Conservation (phyloP, 78 protist genomes). For the Dictyostelium citrinum region DNA sequence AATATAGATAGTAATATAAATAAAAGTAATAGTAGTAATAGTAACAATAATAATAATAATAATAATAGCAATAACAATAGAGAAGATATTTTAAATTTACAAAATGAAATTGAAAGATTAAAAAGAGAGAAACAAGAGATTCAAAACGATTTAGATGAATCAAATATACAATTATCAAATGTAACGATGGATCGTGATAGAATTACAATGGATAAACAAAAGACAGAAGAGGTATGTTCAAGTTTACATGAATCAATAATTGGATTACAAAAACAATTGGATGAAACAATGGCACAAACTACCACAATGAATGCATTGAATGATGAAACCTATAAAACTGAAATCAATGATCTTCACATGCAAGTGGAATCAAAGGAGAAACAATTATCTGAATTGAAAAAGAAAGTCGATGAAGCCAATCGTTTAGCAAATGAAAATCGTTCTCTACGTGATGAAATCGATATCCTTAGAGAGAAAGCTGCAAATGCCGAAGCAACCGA, state of each 20-base stretch:
- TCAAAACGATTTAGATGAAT: slow-evolving; percentile 47
- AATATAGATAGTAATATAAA: background rate
- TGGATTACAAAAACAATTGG: slow-evolving; percentile 32
- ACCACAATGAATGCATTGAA: slow-evolving; percentile 31
- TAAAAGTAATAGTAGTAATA: background rate
- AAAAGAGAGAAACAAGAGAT: slow-evolving; percentile 8
- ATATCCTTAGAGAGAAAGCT: slow-evolving; percentile 62
- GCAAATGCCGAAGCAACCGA: slow-evolving; percentile 28
- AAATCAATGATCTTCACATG: slow-evolving; percentile 34
- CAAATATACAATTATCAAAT: background rate
- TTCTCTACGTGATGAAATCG: slow-evolving; percentile 66
- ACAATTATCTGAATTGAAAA: slow-evolving; percentile 27
- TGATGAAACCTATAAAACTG: slow-evolving; percentile 29
- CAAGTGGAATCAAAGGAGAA: slow-evolving; percentile 64
- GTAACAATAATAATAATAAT: background rate
- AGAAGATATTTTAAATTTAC: background rate
- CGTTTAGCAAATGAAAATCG: slow-evolving; percentile 34
- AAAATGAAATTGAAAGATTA: slow-evolving; percentile 13
- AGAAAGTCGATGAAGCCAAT: slow-evolving; percentile 14
- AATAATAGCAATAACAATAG: background rate
- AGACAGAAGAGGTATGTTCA: slow-evolving; percentile 26
- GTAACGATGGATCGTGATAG: background rate
- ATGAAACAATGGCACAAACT: slow-evolving; percentile 17
- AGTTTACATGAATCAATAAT: slow-evolving; percentile 28
- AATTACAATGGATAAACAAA: slow-evolving; percentile 15